Evolutionary conservation across 805 yeast species (phyloP).

Genomic region (Metschnikowia kunwiensis): DNA sequence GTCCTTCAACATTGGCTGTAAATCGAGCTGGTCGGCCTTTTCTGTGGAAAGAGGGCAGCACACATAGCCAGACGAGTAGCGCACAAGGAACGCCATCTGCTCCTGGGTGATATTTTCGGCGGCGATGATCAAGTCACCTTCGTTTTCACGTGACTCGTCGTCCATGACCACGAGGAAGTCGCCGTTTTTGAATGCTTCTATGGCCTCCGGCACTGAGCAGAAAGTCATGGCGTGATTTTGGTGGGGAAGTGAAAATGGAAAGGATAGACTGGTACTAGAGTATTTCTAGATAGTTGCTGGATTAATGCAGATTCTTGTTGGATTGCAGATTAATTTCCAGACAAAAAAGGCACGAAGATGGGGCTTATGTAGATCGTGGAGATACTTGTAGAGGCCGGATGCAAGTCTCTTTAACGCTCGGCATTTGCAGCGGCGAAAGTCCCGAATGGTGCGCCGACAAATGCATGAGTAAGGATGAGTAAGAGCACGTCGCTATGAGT

Average conservation of each 20-base stretch:
- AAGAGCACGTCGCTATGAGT: conserved; percentile 6
- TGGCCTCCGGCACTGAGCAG: conserved; percentile 62
- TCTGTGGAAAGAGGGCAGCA: conserved; percentile 83
- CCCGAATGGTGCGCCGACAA: conserved; percentile 6
- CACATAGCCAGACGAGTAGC: conserved; percentile 84
- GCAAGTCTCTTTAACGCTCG: conserved; percentile 1
- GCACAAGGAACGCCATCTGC: conserved; percentile 91
- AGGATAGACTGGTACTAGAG: no score
- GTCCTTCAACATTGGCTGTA: conserved; percentile 71
- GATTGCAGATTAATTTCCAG: no score
- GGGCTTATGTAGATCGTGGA: not conserved
- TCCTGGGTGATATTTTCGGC: conserved; percentile 76
- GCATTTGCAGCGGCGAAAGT: conserved; percentile 6
- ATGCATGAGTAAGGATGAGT: conserved; percentile 5
- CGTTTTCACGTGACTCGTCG: conserved; percentile 93
- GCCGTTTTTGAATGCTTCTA: conserved; percentile 64
- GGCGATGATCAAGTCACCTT: conserved; percentile 95
- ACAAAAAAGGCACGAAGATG: not conserved
- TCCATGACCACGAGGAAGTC: conserved; percentile 95
- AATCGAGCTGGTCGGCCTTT: conserved; percentile 74
- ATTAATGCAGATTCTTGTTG: no score
- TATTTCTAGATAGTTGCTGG: no score
- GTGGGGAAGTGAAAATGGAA: not conserved
- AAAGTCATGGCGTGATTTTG: conserved; percentile 28
- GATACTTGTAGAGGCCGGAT: no score